Conservation (phyloP, 2,329 filamentous ascomycete genomes). For the Aspergillus fischeri region DNA sequence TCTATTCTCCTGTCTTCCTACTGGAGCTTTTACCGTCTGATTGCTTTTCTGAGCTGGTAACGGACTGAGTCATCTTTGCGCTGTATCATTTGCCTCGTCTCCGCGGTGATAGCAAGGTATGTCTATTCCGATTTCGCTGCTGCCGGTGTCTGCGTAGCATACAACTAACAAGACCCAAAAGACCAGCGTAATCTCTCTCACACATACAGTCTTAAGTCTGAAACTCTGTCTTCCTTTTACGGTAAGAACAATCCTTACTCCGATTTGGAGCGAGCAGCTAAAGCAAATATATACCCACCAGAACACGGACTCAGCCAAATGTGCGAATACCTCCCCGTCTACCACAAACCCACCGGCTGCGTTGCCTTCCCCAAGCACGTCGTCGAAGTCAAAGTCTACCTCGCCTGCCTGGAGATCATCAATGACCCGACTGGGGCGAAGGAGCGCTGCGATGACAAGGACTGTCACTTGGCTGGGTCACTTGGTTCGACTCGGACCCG, state of each 20-base stretch:
- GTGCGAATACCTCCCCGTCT: not conserved
- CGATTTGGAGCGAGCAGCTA: too few relatives aligned
- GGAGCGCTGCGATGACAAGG: not conserved
- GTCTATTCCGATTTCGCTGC: not conserved
- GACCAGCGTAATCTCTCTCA: not conserved
- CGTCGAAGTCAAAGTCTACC: not conserved
- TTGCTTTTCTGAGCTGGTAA: not conserved
- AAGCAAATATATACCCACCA: too few relatives aligned
- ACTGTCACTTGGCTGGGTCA: not conserved
- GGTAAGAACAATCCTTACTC: not conserved
- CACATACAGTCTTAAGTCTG: not conserved
- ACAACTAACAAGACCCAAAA: not conserved
- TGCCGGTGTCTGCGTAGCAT: not conserved
- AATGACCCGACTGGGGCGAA: not conserved
- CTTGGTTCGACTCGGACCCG: not conserved
- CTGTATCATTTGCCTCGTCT: not conserved
- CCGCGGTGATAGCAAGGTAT: not conserved
- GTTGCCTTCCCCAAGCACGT: not conserved
- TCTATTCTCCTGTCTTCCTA: not conserved
- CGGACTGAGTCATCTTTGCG: too few relatives aligned
- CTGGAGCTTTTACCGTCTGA: fast-evolving
- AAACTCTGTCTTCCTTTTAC: too few relatives aligned
- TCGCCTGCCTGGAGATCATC: not conserved
- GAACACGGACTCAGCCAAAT: not conserved
- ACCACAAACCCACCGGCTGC: not conserved